phyloP scores from a whole-genome alignment of 2,329 filamentous ascomycete species.

The Aspergillus ochraceus region DNA sequence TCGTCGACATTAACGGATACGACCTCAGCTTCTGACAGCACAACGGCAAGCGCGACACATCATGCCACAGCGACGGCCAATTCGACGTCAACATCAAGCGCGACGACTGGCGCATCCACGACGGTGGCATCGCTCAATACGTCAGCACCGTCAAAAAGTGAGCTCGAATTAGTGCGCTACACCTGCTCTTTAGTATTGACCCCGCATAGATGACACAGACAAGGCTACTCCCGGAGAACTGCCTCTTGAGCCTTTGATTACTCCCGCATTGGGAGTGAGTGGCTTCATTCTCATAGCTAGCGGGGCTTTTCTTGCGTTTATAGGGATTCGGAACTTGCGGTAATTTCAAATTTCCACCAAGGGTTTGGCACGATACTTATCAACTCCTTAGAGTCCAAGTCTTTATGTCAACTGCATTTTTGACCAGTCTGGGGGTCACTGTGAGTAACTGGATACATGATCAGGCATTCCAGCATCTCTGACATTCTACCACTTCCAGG shows the following conservation, averaged over 20 bases:
- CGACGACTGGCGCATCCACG: constrained; percentile 18
- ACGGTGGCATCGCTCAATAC: constrained; percentile 27
- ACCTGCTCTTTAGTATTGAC: neutral
- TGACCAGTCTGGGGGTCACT: constrained; percentile 70
- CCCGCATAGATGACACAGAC: constrained; percentile 18
- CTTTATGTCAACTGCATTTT: constrained; percentile 75
- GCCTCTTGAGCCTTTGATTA: constrained; percentile 72
- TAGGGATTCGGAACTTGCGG: constrained; percentile 80
- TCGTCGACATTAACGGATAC: constrained; percentile 15
- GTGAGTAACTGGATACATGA: constrained; percentile 35
- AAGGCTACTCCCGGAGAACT: constrained; percentile 45
- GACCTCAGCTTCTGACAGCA: constrained; percentile 5
- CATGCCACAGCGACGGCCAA: constrained; percentile 14
- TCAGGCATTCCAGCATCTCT: neutral
- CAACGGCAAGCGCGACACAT: constrained; percentile 7
- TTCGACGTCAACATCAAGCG: constrained; percentile 8
- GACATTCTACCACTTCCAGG: constrained; percentile 24
- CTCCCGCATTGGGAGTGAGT: constrained; percentile 76
- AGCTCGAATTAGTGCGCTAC: constrained; percentile 2
- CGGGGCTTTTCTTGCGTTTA: constrained; percentile 69
- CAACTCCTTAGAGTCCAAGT: constrained; percentile 60
- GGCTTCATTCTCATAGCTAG: constrained; percentile 73
- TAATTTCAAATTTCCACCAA: constrained; percentile 21
- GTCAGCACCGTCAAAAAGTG: constrained; percentile 16
- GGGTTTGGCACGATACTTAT: constrained; percentile 15